Conservation (phyloP, 1,284 basidiomycete species). For the Wolfiporia cocos region DNA sequence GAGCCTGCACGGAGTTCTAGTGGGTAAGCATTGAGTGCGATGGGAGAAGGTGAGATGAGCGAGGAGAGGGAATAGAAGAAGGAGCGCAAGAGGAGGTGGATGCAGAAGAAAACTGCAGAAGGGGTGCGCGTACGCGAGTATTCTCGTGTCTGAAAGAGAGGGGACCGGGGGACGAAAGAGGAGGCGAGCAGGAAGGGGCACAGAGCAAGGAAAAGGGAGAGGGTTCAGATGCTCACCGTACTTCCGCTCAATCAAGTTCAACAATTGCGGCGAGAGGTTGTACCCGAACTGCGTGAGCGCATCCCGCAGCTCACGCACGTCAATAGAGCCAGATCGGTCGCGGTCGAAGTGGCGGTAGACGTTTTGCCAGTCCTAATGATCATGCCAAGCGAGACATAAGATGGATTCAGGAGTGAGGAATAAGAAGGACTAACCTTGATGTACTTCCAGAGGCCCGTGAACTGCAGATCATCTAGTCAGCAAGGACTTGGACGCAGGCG, state of each 20-base stretch:
- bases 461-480: constrained; percentile 35
- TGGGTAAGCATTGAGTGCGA: constrained; percentile 28
- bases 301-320: constrained; percentile 53
- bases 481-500: background rate
- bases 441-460: constrained; percentile 75
- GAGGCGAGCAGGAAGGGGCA: background rate
- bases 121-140: too few relatives aligned
- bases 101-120: too few relatives aligned
- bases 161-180: too few relatives aligned
- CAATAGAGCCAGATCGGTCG: constrained; percentile 72
- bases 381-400: background rate
- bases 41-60: too few relatives aligned
- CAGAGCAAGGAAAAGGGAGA: background rate
- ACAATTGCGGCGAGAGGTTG: constrained; percentile 56
- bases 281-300: constrained; percentile 71
- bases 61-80: too few relatives aligned
- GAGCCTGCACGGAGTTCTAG: constrained; percentile 49
- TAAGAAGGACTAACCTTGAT: constrained; percentile 41
- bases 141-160: too few relatives aligned
- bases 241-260: constrained; percentile 58
- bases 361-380: constrained; percentile 63
- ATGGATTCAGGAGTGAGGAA: background rate
- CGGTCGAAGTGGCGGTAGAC: constrained; percentile 76
- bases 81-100: too few relatives aligned
- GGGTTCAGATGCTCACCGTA: constrained; percentile 55